Evolutionary conservation across 495 filamentous ascomycete species (phyloP), one percentile per base, ranked within the genome.

Genomic region (Penicillium waksmanii): DNA sequence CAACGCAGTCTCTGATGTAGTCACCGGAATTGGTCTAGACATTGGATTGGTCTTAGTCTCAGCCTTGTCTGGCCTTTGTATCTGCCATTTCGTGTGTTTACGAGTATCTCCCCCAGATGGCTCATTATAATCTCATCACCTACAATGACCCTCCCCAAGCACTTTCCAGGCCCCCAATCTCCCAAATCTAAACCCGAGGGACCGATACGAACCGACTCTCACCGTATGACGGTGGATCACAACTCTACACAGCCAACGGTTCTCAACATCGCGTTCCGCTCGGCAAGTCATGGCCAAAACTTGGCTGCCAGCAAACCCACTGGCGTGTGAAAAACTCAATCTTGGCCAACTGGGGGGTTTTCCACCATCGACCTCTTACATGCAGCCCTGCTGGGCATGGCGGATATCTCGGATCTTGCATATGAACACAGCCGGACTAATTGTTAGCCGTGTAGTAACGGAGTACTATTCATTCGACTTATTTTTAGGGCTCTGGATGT

Each of bases 261-360:
- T 48, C 46, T 48, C 44, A 48, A 23, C 46, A 48, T 48, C 46
- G 8, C 46, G 46, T 48, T 23, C 46, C 46, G 15, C 46, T 48
- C 46, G 46, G 46, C 19, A 48, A 48, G 21, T 48, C 5, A 8
- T 12, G 21, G 15, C 46, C 46, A 48, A 48, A 48, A 23, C 46
- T 27, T 48, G 46, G 46, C 21, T 48, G 21, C 46, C 46, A 48
- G 15, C 19, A 51, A 61, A 54, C 58, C 58, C 58, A 57, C 61
- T 50, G 40, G 55, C 36, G 50, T 31, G 8, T 34, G 40, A 60
- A 67, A 70, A 72, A 72, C 58, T 65, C 65, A 65, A 67, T 64
- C 65, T 52, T 63, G 63, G 36, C 54, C 60, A 58, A 66, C 61
- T 57, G 55, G 61, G 61, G 63, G 64, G 64, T 61, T 55, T 55